phyloP scores from a whole-genome alignment of 2,329 filamentous ascomycete genomes.

The Sporothrix euskadiensis region DNA sequence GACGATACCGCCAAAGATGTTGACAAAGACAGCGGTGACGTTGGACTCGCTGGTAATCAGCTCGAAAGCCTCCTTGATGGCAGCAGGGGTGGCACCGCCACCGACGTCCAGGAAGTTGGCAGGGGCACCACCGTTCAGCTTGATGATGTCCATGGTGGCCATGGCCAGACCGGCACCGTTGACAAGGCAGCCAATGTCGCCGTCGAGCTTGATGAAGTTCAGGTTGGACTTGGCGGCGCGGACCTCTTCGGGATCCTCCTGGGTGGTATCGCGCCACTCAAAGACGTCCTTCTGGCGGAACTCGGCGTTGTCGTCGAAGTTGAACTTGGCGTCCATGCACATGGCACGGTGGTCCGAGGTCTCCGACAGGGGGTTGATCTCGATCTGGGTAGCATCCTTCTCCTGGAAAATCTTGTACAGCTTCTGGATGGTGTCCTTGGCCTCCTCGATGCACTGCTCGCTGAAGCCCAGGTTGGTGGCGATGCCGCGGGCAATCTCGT shows the following conservation, averaged over 20 bases:
- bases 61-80: constrained; percentile 96
- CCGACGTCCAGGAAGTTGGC: constrained; percentile 99
- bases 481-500: constrained; percentile 89
- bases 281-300: constrained; percentile 98
- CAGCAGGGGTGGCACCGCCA: constrained; percentile 92
- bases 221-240: constrained; percentile 91
- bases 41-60: constrained; percentile 98
- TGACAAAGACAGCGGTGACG: constrained; percentile 98
- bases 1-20: constrained; percentile 99
- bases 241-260: constrained; percentile 97
- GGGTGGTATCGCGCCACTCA: constrained; percentile 85
- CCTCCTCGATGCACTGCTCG: constrained; percentile 94
- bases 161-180: constrained; percentile 99
- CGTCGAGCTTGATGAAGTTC: constrained; percentile 99
- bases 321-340: constrained; percentile 99
- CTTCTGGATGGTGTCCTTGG: constrained; percentile 96
- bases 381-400: constrained; percentile 97
- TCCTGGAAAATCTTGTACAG: constrained; percentile 98
- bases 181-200: constrained; percentile 98
- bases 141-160: constrained; percentile 99
- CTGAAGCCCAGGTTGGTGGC: constrained; percentile 94
- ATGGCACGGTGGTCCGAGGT: constrained; percentile 97
- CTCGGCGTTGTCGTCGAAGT: constrained; percentile 98
- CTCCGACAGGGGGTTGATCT: constrained; percentile 99
- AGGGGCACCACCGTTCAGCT: constrained; percentile 92